Conservation (phyloP, 768 basidiomycete species). For the Lactarius pseudohatsudake region DNA sequence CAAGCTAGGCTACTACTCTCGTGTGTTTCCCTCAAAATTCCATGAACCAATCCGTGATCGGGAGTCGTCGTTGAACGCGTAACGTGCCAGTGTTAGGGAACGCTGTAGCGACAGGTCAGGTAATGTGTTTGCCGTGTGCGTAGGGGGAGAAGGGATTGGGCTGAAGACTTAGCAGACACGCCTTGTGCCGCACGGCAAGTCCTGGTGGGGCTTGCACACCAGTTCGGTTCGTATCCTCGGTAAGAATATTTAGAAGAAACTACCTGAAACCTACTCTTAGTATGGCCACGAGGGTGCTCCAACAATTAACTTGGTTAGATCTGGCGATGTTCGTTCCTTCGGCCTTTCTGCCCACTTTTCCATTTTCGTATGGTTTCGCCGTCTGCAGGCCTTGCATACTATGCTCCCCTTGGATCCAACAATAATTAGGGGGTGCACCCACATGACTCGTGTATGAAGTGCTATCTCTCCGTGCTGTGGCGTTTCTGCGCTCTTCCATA, state of each 20-base stretch:
- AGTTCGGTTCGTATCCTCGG: not conserved
- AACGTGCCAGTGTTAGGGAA: not conserved
- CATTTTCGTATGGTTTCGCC: not conserved
- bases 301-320: not conserved
- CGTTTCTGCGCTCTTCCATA: not conserved
- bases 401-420: not conserved
- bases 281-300: not conserved
- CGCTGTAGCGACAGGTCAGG: not conserved
- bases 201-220: not conserved
- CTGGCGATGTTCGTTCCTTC: not conserved
- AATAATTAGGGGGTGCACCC: not conserved
- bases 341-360: not conserved
- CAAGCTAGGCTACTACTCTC: not conserved
- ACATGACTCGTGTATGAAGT: not conserved
- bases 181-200: not conserved
- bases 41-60: not conserved
- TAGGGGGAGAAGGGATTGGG: not conserved
- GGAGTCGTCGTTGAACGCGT: not conserved
- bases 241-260: not conserved
- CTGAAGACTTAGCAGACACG: not conserved
- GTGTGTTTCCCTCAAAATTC: not conserved
- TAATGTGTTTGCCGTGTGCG: not conserved
- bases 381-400: not conserved
- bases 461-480: constrained; percentile 2
- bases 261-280: not conserved